Conservation (phyloP, 495 filamentous ascomycete species). For the Neurospora sp. region DNA sequence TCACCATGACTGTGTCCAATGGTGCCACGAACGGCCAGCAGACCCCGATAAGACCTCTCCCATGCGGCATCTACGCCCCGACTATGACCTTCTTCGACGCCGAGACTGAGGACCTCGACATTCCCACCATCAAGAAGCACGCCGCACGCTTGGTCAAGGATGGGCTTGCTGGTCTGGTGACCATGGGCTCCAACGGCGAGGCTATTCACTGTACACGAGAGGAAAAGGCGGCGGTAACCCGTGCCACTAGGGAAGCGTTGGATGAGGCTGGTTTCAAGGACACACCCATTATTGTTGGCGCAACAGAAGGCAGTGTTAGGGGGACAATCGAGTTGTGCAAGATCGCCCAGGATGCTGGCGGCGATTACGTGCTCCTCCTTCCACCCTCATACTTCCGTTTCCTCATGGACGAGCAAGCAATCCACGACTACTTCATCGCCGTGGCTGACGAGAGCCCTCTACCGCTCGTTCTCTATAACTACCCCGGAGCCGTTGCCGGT, state of each 20-base stretch:
- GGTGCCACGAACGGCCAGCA: slow-evolving; percentile 27
- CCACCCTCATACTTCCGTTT: slow-evolving; percentile 78
- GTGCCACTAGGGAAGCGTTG: slow-evolving; percentile 70
- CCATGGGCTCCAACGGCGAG: slow-evolving; percentile 87
- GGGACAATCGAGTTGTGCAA: slow-evolving; percentile 67
- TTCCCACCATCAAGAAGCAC: slow-evolving; percentile 66
- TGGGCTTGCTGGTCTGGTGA: slow-evolving; percentile 73
- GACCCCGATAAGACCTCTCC: slow-evolving; percentile 50
- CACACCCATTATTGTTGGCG: slow-evolving; percentile 72
- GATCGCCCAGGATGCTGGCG: slow-evolving; percentile 57
- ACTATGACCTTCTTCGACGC: slow-evolving; percentile 87
- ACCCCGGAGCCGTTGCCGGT: slow-evolving; percentile 81
- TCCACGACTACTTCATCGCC: slow-evolving; percentile 65
- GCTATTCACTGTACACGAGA: slow-evolving; percentile 69
- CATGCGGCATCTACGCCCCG: slow-evolving; percentile 78
- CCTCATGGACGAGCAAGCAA: slow-evolving; percentile 65
- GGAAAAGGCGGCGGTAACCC: slow-evolving; percentile 67
- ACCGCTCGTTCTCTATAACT: slow-evolving; percentile 83
- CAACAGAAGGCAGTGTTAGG: slow-evolving; percentile 67
- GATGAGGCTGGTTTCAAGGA: slow-evolving; percentile 69
- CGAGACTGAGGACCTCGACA: slow-evolving; percentile 73
- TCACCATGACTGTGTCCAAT: slow-evolving; percentile 30
- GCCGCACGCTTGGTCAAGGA: slow-evolving; percentile 71
- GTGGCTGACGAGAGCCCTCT: slow-evolving; percentile 69
- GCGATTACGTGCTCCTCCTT: slow-evolving; percentile 68